Percentiles rank a stretch among this genome's conserved stretches.
phyloP scores from a whole-genome alignment of 2,329 filamentous ascomycete species.

The Hyphodiscus sp. region DNA sequence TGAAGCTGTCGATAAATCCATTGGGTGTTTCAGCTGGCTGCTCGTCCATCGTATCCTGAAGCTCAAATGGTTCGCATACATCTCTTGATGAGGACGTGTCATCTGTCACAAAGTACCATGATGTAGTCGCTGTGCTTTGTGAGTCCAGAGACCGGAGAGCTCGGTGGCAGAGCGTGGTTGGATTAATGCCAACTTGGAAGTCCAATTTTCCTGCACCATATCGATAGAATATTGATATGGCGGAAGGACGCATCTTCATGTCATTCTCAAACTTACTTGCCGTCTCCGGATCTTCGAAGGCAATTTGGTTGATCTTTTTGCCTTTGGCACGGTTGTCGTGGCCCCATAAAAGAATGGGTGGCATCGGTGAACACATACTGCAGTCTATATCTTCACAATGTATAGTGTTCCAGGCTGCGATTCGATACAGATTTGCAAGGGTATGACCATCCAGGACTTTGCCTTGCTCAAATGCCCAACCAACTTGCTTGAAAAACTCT shows the following conservation, averaged over 20 bases:
- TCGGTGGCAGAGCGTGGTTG: conserved; percentile 37
- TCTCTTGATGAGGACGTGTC: conserved; percentile 32
- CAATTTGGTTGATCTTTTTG: conserved; percentile 28
- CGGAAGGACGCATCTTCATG: conserved; percentile 40
- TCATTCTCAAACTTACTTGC: conserved; percentile 44
- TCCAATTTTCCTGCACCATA: conserved; percentile 29
- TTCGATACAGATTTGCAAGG: neutral
- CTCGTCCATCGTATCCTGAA: neutral
- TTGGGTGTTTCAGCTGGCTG: conserved; percentile 27
- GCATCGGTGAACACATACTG: conserved; percentile 32
- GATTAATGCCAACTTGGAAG: conserved; percentile 36
- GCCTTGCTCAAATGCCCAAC: conserved; percentile 2
- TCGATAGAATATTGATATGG: conserved; percentile 35
- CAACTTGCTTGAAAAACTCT: conserved; percentile 6
- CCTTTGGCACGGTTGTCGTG: conserved; percentile 11
- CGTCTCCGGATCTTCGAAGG: conserved; percentile 44
- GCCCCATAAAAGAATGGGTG: conserved; percentile 34
- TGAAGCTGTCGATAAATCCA: conserved; percentile 17
- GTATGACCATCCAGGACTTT: neutral
- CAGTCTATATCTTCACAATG: conserved; percentile 4
- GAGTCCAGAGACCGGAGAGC: conserved; percentile 22
- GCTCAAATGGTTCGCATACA: conserved; percentile 23
- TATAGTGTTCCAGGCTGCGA: neutral
- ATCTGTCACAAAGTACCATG: conserved; percentile 43
- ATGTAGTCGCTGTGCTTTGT: conserved; percentile 20